phyloP scores from a whole-genome alignment of 179 eudicot species.

The Spinacia oleracea region DNA sequence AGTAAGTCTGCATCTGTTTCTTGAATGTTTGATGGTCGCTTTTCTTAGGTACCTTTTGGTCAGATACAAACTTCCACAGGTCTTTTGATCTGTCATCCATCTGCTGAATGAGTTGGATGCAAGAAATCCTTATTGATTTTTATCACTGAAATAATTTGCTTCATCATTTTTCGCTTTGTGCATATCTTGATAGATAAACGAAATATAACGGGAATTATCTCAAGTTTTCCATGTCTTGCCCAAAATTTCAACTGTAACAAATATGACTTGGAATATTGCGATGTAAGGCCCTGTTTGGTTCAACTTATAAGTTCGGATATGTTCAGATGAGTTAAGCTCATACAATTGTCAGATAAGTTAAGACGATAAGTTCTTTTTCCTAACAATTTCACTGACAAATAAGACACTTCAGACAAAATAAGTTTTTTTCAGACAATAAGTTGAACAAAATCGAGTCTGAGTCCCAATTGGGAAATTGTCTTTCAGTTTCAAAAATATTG shows the following conservation, averaged over 20 bases:
- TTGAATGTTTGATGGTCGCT: neutral
- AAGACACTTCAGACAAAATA: no score
- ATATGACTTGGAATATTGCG: neutral
- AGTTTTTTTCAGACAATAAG: no score
- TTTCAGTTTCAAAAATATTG: neutral
- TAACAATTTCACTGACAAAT: no score
- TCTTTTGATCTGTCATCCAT: neutral
- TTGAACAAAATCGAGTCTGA: no score
- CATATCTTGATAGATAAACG: neutral
- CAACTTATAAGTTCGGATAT: no score
- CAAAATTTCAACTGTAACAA: no score
- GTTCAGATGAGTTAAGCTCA: no score
- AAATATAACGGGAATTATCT: no score
- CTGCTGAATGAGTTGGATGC: neutral
- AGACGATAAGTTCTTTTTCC: no score
- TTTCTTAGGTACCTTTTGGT: neutral
- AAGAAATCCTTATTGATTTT: neutral
- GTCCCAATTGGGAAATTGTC: neutral
- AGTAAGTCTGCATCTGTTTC: conserved; percentile 43
- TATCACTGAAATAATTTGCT: neutral
- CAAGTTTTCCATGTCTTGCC: no score
- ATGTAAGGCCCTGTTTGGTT: no score
- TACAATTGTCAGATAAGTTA: no score
- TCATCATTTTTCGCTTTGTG: neutral
- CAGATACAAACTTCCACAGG: neutral